A percentile compares a stretch with the other conserved stretches of the same genome.
Evolutionary conservation across 108 stramenopile species (phyloP).

Genomic region (Nitzschia putrida): DNA sequence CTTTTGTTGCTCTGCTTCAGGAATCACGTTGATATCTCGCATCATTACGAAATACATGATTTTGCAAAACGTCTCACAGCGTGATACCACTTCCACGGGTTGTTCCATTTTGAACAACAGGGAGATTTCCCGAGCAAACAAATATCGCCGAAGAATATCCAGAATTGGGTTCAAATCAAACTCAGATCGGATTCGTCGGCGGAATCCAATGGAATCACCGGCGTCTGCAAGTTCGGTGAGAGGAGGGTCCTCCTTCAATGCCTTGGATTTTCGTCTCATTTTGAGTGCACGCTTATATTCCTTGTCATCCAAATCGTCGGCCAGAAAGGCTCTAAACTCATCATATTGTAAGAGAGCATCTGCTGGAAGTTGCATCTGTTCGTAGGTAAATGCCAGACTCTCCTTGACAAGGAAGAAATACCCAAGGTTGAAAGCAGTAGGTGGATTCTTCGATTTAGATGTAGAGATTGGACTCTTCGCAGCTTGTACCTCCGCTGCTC

Average conservation of each 20-base stretch:
- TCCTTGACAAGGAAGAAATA: conserved; percentile 86
- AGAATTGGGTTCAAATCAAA: conserved; percentile 51
- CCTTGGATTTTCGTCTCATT: conserved; percentile 20
- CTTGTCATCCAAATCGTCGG: conserved; percentile 45
- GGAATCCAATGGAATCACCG: conserved; percentile 65
- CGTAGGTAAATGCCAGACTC: conserved; percentile 78
- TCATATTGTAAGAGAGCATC: conserved; percentile 84
- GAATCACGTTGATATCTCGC: conserved; percentile 20
- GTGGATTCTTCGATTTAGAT: conserved; percentile 3
- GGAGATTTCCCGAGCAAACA: conserved; percentile 67
- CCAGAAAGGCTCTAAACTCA: conserved; percentile 69
- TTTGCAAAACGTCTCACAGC: conserved; percentile 58
- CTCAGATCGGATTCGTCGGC: conserved; percentile 49
- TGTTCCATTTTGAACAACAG: conserved; percentile 66
- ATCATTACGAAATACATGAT: conserved; percentile 44
- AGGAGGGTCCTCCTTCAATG: conserved; percentile 18
- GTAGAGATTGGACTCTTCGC: conserved; percentile 11
- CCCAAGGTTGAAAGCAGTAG: conserved; percentile 55
- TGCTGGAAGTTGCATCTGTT: conserved; percentile 75
- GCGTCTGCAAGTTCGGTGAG: conserved; percentile 49
- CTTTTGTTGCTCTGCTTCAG: conserved; percentile 26
- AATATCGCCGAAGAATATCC: conserved; percentile 57
- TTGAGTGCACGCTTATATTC: conserved; percentile 16
- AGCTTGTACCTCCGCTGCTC: conserved; percentile 46
- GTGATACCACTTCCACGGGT: conserved; percentile 54